Base-by-base conservation (phyloP, 2,329 filamentous ascomycete genomes). In the Fusarium sterilihyphosum region DNA sequence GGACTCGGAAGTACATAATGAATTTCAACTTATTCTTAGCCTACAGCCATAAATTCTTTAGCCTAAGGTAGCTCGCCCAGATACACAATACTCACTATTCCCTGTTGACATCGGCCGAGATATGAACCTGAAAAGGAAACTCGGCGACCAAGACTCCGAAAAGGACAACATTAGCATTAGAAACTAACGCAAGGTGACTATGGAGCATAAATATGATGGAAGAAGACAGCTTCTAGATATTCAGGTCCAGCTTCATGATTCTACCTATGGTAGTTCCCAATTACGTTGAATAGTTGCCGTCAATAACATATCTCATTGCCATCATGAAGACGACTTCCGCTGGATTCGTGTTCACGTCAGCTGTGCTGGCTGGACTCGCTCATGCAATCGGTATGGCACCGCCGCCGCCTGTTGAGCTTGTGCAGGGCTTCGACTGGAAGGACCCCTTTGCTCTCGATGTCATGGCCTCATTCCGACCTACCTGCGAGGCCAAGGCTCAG, bases 351-450 rank as follows among this genome's bases (percentile, higher is more conserved):
- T 40, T 75, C 24, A 54, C 50, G 13, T 61, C 70, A 22, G 35
- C 61, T 47, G 43, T 65, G 49, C 37, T 70, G 35, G 54, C 73
- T 24, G 69, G 74, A 5, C 59, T 71, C 40, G 64, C 78, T 41
- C 77, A 80, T 29, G 78, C 79, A 33, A 75, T 84, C 53, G 59
- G 70, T 18, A 77, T 79, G 46, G 69, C 72, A 33, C 77, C 78
- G 22, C 79, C 81, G 16, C 70, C 69, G 54, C 77, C 81, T 31
- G 78, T 83, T 11, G 79, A 81, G n/a, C 75, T 81, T 61, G 80
- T 84, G 31, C 78, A 82, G 35, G 80, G 81, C 71, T 87, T 86
- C 73, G 75, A 79, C 57, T 87, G 84, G 84, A 71, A 75, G 40
- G 77, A 86, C 69, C 85, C 85, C 8, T 86, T 86, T 79, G 59